A percentile compares a stretch with the other conserved stretches of the same genome.
These are phyloP conservation scores for Luffa aegyptiaca DNA, from an alignment of 306 rosid genomes.

Conservation along the genomic window DNA sequence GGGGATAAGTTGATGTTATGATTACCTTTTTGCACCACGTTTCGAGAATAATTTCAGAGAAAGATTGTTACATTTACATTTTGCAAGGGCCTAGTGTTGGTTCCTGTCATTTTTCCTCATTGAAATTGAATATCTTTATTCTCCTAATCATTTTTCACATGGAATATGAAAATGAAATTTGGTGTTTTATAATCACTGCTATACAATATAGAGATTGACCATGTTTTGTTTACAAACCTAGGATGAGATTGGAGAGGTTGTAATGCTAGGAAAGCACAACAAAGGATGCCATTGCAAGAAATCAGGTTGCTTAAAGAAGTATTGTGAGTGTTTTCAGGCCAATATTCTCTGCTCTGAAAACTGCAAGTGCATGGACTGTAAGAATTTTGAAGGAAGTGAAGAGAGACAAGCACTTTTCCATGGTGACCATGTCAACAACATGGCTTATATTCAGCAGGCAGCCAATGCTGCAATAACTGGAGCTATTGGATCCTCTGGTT, in stretches of 20 bases:
- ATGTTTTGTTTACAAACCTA: conserved; percentile 14
- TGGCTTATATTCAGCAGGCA: conserved; percentile 74
- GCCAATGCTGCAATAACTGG: conserved; percentile 98
- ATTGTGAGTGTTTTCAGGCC: conserved; percentile 98
- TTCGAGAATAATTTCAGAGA: background rate
- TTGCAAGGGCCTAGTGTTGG: background rate
- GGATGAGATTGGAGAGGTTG: conserved; percentile 85
- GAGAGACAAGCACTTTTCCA: conserved; percentile 88
- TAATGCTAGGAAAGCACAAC: conserved; percentile 83
- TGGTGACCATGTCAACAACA: conserved; percentile 70
- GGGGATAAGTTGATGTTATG: background rate
- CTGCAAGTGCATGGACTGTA: conserved; percentile 98
- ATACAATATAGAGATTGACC: background rate
- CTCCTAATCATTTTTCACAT: background rate
- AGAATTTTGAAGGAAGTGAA: conserved; percentile 96
- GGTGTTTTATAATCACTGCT: background rate
- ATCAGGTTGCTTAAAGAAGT: conserved; percentile 92
- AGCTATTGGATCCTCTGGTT: conserved; percentile 93
- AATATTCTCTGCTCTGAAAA: conserved; percentile 96
- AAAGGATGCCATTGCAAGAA: conserved; percentile 98
- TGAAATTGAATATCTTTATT: background rate
- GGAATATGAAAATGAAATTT: background rate
- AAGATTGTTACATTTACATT: background rate
- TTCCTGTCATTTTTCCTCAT: background rate
- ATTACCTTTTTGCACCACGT: background rate